Percentiles rank a stretch among this genome's conserved stretches.
Conservation (phyloP, 1,284 basidiomycete species). For the Schizophyllum amplum region DNA sequence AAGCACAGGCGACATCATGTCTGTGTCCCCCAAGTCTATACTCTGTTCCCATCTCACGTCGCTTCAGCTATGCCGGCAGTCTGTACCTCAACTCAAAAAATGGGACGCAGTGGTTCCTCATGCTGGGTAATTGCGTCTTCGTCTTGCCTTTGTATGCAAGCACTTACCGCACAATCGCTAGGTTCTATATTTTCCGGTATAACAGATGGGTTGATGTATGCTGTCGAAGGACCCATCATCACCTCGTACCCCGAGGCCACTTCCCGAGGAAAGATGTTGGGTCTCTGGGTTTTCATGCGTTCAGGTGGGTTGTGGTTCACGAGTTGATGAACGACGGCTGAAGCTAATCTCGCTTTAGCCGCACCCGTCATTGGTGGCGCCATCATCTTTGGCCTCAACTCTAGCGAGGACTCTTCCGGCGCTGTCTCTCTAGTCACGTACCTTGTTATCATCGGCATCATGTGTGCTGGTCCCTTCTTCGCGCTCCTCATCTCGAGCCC, state of each 20-base stretch:
- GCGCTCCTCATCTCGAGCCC: constrained; percentile 22
- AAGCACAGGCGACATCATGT: constrained; percentile 26
- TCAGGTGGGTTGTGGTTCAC: too few species aligned
- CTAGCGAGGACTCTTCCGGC: constrained; percentile 19
- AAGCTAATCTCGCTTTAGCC: neutral
- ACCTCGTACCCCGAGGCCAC: constrained; percentile 25
- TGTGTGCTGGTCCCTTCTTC: constrained; percentile 27
- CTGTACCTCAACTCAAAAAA: constrained; percentile 27
- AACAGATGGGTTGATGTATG: constrained; percentile 26
- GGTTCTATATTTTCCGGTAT: constrained; percentile 23
- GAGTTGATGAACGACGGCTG: too few species aligned
- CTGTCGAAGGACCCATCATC: constrained; percentile 26
- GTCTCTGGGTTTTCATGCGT: constrained; percentile 27
- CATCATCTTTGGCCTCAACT: constrained; percentile 26
- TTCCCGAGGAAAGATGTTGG: constrained; percentile 24
- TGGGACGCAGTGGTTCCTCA: constrained; percentile 27
- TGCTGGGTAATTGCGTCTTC: constrained; percentile 19
- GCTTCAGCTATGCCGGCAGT: constrained; percentile 22
- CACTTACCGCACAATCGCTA: neutral
- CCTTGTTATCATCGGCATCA: constrained; percentile 26
- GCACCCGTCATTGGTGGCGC: constrained; percentile 18
- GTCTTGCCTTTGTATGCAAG: neutral
- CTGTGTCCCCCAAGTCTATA: too few species aligned
- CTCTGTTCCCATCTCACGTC: too few species aligned
- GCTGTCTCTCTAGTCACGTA: constrained; percentile 25